A percentile compares a stretch with the other conserved stretches of the same genome.
These are phyloP conservation scores for Diaporthe helianthi DNA, from an alignment of 2,329 filamentous ascomycete genomes.

Conservation along the genomic window DNA sequence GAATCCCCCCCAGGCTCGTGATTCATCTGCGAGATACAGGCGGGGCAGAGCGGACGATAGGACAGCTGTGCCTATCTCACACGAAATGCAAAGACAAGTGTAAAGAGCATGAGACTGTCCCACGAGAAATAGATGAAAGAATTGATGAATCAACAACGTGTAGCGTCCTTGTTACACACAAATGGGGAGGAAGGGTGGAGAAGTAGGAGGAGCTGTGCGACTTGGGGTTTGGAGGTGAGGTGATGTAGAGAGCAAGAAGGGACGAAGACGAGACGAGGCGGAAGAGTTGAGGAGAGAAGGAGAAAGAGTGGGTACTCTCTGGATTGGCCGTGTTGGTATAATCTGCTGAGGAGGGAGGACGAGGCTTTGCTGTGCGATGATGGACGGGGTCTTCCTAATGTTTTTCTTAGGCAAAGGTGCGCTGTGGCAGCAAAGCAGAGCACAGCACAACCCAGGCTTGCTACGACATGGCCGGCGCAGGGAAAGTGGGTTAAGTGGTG, in stretches of 20 bases:
- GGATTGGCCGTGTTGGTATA: conserved; percentile 18
- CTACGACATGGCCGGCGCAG: conserved; percentile 24
- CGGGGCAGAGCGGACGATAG: not conserved
- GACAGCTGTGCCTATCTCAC: not conserved
- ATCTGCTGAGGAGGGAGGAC: conserved; percentile 28
- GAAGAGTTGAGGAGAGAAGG: conserved; percentile 21
- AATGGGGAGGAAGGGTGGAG: not conserved
- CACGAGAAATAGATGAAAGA: not conserved
- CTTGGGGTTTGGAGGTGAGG: conserved; percentile 17
- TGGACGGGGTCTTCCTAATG: conserved; percentile 15
- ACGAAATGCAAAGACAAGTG: not conserved
- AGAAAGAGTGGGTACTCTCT: conserved; percentile 17
- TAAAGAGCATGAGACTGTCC: not conserved
- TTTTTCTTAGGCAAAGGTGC: conserved; percentile 18
- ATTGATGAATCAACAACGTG: not conserved
- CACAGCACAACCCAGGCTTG: conserved; percentile 3
- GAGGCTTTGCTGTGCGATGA: conserved; percentile 24
- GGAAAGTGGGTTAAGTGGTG: conserved; percentile 25
- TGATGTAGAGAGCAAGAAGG: conserved; percentile 2
- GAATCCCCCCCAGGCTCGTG: not conserved
- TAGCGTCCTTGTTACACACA: conserved; percentile 6
- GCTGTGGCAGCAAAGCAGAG: not conserved
- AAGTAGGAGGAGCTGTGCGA: not conserved
- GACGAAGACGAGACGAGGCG: conserved; percentile 8
- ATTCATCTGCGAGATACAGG: not conserved